A percentile compares a stretch with the other conserved stretches of the same genome.
phyloP scores from a whole-genome alignment of 495 filamentous ascomycete genomes.

The Xylaria curta region DNA sequence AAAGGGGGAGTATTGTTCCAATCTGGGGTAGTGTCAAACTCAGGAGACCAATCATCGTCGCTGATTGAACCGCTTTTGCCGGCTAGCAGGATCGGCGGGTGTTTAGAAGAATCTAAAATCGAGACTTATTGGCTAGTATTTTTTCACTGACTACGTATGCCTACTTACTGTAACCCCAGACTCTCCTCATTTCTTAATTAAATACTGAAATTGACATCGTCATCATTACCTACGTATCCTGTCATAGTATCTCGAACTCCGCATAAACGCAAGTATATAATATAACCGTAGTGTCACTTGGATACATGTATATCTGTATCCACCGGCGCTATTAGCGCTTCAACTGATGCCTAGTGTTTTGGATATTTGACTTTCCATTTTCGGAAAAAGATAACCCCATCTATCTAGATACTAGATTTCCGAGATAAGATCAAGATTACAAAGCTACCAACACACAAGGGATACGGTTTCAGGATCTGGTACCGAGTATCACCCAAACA shows the following conservation, averaged over 20 bases:
- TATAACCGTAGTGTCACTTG: not conserved
- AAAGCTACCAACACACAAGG: not conserved
- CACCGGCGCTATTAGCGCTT: not conserved
- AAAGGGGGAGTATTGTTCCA: conserved; percentile 18
- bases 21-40: conserved; percentile 13
- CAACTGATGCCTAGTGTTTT: not conserved
- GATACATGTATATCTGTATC: not conserved
- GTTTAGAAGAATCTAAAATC: not conserved
- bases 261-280: not conserved
- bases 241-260: not conserved
- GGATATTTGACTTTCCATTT: not conserved
- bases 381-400: not conserved
- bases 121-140: not conserved
- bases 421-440: not conserved
- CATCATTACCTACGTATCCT: not conserved
- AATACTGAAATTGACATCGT: not conserved
- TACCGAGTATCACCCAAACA: not conserved
- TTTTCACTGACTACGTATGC: not conserved
- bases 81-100: not conserved
- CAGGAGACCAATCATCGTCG: conserved; percentile 14
- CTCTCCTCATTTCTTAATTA: not conserved
- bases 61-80: not conserved
- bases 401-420: not conserved
- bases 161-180: not conserved
- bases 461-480: not conserved